Evolutionary conservation across 495 filamentous ascomycete species (phyloP).

Genomic region (Xylaria nigripes): DNA sequence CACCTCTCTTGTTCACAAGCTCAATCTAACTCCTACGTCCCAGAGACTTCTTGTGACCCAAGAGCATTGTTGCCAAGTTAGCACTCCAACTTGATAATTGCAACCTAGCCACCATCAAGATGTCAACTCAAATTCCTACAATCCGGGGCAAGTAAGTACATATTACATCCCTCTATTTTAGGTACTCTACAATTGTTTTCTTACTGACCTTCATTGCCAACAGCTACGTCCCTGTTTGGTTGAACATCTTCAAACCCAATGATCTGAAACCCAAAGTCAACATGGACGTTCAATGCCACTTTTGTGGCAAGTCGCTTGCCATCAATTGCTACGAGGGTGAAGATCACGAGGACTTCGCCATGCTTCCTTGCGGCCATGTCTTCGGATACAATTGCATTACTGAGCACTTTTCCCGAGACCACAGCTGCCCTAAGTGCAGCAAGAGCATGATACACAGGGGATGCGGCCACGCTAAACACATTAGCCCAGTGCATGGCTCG

Average conservation of each 20-base stretch:
- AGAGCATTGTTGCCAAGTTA: no score
- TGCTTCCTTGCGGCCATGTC: slow-evolving; percentile 5
- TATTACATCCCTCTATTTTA: no score
- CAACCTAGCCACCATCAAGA: no score
- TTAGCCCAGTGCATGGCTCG: no score
- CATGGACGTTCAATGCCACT: background rate
- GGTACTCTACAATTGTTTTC: no score
- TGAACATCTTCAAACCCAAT: background rate
- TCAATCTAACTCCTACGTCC: no score
- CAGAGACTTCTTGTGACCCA: no score
- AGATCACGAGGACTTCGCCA: slow-evolving; percentile 5
- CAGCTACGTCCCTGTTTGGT: background rate
- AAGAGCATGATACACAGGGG: background rate
- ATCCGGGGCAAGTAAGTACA: no score
- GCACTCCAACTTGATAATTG: no score
- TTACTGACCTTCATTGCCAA: background rate
- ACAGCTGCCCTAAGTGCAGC: slow-evolving; percentile 1
- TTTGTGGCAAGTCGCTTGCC: background rate
- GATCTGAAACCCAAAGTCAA: background rate
- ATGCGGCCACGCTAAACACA: background rate
- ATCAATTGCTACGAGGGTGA: background rate
- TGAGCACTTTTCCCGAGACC: background rate
- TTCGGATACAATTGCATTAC: background rate
- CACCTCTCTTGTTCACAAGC: no score
- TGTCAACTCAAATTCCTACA: no score